Evolutionary conservation across 2,329 filamentous ascomycete genomes (phyloP), one percentile per base, ranked within the genome.

Genomic region (Xylaria sp.): DNA sequence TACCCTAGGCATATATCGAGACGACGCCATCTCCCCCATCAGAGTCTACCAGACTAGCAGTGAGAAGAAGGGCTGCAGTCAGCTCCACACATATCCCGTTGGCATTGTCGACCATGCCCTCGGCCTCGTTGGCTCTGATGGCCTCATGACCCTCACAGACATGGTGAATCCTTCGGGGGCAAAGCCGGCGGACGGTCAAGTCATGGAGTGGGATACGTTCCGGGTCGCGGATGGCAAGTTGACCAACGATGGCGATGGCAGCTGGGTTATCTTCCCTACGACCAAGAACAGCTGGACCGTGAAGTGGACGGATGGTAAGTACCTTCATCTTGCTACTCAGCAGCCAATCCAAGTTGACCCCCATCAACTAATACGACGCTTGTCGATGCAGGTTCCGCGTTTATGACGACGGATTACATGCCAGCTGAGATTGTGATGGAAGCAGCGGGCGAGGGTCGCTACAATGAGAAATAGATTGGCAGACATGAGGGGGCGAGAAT

Each of bases 271-370:
- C 2, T 78, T 81, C 67, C 80, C 79, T 6, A 48, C 23, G 1
- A 64, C 51, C 9, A 60, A 66, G 15, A 65, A 68, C 17, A 73
- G 65, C 56, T 82, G 77, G 78, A 68, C 68, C 36, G 74, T 81
- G 31, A 79, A 77, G 65, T 82, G 80, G 80, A 79, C 79, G 49
- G 77, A 79, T 69, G 78, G 80, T 81, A 64, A 72, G 80, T 75
- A 20, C 38, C 38, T 49, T 58, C 15, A 46, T 2, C 7, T 11
- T 46, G 9, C 40, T 20, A 3, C 20, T 13, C 3, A 13, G 13
- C 26, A 44, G 5, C 28, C 26, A 17, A 49, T 51, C 2, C n/a
- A 17, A 3, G n/a, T 33, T 31, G 42, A 53, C 20, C 15, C 20
- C 2, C 57, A 20, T 61, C 46, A 51, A 49, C 40, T 64, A 61